phyloP scores from a whole-genome alignment of 2,329 filamentous ascomycete species.

The Neonectria faginata region DNA sequence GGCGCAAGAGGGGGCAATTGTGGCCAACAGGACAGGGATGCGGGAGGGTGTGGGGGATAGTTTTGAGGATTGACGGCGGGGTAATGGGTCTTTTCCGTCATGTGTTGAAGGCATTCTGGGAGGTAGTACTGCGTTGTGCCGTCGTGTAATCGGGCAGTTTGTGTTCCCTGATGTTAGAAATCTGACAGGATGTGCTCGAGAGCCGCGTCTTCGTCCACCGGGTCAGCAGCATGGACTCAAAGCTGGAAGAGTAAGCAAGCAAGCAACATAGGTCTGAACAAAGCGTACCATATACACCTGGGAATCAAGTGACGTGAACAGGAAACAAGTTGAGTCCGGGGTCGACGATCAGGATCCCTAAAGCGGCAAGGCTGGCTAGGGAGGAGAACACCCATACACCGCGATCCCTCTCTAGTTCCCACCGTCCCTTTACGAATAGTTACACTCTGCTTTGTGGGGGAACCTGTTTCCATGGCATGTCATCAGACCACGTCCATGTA shows the following conservation, averaged over 20 bases:
- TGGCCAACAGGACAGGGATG: slow-evolving; percentile 16
- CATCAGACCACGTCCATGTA: slow-evolving; percentile 2
- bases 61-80: slow-evolving; percentile 29
- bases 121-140: not conserved
- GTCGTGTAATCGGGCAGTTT: not conserved
- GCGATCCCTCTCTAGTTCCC: not conserved
- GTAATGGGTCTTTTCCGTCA: slow-evolving; percentile 2
- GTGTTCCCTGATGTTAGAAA: not conserved
- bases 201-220: not conserved
- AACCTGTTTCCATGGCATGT: not conserved
- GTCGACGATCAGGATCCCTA: slow-evolving; percentile 24
- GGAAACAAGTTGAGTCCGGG: not conserved
- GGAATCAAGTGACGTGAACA: not conserved
- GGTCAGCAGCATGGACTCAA: not conserved
- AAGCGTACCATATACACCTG: not conserved
- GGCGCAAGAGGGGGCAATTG: slow-evolving; percentile 15
- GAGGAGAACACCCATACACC: not conserved
- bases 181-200: not conserved
- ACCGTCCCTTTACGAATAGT: not conserved
- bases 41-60: slow-evolving; percentile 26
- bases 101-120: not conserved
- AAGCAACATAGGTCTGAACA: not conserved
- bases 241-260: not conserved
- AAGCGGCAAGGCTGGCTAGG: slow-evolving; percentile 14
- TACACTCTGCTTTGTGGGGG: not conserved